Conservation (phyloP, 148 eudicot species). For the Rhododendron molle region DNA sequence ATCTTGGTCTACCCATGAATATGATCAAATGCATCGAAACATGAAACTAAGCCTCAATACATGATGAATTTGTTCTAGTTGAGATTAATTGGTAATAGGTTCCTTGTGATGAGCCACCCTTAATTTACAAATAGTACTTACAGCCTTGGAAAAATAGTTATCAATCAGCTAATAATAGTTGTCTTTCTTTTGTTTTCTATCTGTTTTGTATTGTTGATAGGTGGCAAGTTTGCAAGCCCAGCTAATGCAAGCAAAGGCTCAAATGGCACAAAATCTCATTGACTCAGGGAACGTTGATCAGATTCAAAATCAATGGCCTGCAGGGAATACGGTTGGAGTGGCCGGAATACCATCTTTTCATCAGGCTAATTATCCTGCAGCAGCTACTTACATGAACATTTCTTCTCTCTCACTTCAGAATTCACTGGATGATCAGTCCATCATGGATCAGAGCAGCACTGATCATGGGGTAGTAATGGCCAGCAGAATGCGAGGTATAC, state of each 20-base stretch:
- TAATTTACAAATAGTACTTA: too few relatives aligned
- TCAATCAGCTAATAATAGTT: background rate
- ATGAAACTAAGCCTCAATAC: background rate
- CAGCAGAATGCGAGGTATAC: slow-evolving; percentile 15
- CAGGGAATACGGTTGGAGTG: slow-evolving; percentile 8
- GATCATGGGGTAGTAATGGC: slow-evolving; percentile 11
- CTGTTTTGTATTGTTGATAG: slow-evolving; percentile 22
- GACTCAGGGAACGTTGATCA: slow-evolving; percentile 18
- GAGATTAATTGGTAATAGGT: background rate
- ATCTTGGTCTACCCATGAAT: background rate
- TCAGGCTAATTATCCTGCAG: slow-evolving; percentile 8
- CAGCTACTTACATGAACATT: background rate
- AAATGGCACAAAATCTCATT: slow-evolving; percentile 36
- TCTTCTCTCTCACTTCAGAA: slow-evolving; percentile 48
- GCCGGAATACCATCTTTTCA: background rate
- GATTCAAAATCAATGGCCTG: slow-evolving; percentile 10
- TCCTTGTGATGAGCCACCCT: background rate
- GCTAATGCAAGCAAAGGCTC: slow-evolving; percentile 68
- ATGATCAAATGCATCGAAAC: background rate
- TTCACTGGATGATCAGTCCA: slow-evolving; percentile 41
- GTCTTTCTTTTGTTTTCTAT: background rate
- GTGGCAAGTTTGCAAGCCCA: slow-evolving; percentile 86
- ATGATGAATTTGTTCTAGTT: background rate
- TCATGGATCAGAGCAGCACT: slow-evolving; percentile 16
- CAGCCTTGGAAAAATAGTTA: background rate